Percentiles rank a stretch among this genome's conserved stretches.
Conservation (phyloP, 106 monocot species). For the Dendrobium huoshanense region DNA sequence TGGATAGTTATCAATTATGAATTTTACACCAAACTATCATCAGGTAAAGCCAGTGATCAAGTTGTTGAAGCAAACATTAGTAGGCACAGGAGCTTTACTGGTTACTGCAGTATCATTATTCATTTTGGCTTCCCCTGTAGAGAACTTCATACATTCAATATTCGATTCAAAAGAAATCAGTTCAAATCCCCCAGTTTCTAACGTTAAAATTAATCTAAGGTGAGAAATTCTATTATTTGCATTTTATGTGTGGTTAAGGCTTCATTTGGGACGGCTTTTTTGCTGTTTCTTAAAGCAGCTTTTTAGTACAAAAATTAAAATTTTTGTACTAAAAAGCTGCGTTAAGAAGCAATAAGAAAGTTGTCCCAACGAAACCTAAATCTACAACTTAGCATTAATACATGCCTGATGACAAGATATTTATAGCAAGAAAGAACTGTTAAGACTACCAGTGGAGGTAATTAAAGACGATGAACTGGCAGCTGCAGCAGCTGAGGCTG, state of each 20-base stretch:
- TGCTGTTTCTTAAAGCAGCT: no score
- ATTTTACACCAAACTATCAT: neutral
- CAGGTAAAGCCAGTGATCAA: conserved; percentile 68
- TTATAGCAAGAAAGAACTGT: conserved; percentile 44
- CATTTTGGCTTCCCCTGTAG: conserved; percentile 46
- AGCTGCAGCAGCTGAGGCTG: conserved; percentile 60
- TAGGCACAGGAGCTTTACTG: conserved; percentile 48
- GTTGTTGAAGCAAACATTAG: conserved; percentile 48
- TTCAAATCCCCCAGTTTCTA: conserved; percentile 19
- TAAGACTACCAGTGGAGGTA: conserved; percentile 45
- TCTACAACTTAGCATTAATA: neutral
- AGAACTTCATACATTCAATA: conserved; percentile 29
- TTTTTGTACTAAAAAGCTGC: no score
- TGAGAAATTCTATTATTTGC: neutral
- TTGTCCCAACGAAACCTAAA: no score
- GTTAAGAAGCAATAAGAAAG: no score
- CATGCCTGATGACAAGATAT: neutral
- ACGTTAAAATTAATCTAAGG: conserved; percentile 33
- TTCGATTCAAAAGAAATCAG: conserved; percentile 20
- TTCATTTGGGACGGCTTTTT: no score
- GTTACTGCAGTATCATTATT: conserved; percentile 37
- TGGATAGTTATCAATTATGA: no score
- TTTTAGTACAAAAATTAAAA: no score
- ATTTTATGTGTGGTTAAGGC: no score
- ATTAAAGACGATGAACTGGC: conserved; percentile 49